Conservation (phyloP, 768 basidiomycete species). For the Russula olivacea region DNA sequence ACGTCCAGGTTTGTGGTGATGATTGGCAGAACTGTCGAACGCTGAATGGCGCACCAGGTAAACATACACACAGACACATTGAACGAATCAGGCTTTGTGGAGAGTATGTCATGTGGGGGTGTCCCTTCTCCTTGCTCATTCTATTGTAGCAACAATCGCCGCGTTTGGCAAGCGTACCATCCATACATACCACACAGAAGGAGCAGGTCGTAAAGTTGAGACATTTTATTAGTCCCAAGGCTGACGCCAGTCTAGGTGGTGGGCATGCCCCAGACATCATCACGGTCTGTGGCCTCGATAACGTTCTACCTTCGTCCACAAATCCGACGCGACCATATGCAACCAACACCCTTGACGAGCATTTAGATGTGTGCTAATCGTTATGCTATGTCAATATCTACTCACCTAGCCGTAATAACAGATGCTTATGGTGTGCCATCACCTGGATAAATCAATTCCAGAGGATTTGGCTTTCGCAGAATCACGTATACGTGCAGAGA, state of each 20-base stretch:
- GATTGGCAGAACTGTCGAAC: not conserved
- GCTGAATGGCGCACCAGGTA: conserved; percentile 40
- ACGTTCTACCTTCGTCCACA: conserved; percentile 93
- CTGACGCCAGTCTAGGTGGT: conserved; percentile 47
- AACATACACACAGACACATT: conserved; percentile 97
- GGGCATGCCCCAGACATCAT: conserved; percentile 99
- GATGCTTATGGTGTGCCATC: conserved; percentile 99
- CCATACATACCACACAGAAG: conserved; percentile 96
- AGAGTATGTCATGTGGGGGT: conserved; percentile 49
- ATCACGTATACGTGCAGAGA: conserved; percentile 93
- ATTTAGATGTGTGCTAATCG: conserved; percentile 71
- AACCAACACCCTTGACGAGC: conserved; percentile 90
- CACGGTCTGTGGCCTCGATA: conserved; percentile 83
- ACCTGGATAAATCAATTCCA: conserved; percentile 82
- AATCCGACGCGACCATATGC: conserved; percentile 94
- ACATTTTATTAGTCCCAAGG: not conserved
- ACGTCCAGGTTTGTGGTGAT: conserved; percentile 68
- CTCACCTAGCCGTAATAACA: conserved; percentile 30
- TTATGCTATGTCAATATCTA: not conserved
- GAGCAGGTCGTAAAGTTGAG: conserved; percentile 54
- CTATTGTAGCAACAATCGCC: conserved; percentile 66
- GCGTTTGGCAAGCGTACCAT: conserved; percentile 90
- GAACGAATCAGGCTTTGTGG: conserved; percentile 96
- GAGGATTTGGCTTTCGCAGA: conserved; percentile 97
- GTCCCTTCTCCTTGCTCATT: not conserved